Evolutionary conservation across 2,329 filamentous ascomycete species (phyloP).

Genomic region (Neoarthrinium moseri): DNA sequence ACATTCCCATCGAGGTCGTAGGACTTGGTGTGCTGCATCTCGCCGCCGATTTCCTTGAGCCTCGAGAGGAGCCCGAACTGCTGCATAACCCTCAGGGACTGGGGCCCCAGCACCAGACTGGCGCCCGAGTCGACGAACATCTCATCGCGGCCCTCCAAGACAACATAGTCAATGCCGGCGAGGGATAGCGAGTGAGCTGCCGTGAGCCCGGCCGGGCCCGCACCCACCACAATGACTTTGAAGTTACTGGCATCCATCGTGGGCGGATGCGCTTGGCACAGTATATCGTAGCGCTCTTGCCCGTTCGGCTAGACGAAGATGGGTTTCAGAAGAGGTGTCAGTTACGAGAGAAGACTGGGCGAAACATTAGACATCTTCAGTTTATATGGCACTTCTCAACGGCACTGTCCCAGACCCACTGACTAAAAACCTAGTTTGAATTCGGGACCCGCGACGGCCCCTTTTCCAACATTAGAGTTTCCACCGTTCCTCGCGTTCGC

Average conservation of each 20-base stretch:
- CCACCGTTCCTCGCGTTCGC: too few species aligned
- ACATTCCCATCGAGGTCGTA: background rate
- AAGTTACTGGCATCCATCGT: background rate
- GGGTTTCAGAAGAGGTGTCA: too few species aligned
- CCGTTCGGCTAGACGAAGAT: too few species aligned
- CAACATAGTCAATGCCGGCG: slow-evolving; percentile 9
- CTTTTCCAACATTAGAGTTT: too few species aligned
- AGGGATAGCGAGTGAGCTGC: background rate
- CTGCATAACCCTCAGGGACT: background rate
- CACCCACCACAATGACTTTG: slow-evolving; percentile 10
- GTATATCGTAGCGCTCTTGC: too few species aligned
- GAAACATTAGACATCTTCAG: too few species aligned
- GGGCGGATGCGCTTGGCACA: too few species aligned
- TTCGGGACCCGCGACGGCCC: too few species aligned
- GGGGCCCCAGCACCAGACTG: background rate
- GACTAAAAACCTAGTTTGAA: too few species aligned
- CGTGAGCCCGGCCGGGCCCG: slow-evolving; percentile 7
- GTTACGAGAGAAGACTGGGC: too few species aligned
- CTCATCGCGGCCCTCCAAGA: slow-evolving; percentile 5
- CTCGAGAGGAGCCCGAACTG: slow-evolving; percentile 1
- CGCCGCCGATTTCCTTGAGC: background rate
- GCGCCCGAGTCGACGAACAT: slow-evolving; percentile 1
- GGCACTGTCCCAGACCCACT: too few species aligned
- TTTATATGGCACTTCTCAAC: too few species aligned
- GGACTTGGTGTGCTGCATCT: background rate